phyloP scores from a whole-genome alignment of 768 basidiomycete species.

The Mycena polygramma region DNA sequence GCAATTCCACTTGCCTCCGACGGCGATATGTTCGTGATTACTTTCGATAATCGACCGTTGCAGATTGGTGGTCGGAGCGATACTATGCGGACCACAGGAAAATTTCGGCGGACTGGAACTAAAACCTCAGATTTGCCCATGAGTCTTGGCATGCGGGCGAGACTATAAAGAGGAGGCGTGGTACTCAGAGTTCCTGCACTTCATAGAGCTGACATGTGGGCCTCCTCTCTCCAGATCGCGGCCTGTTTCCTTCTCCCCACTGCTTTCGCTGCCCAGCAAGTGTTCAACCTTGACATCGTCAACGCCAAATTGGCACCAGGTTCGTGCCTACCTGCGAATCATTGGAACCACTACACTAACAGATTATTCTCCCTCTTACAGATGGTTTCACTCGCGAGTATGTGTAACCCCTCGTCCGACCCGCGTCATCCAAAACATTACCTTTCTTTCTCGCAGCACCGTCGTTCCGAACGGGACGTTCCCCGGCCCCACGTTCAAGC shows the following conservation, averaged over 20 bases:
- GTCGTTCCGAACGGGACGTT: neutral
- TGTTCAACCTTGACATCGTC: slow-evolving; percentile 36
- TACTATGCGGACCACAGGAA: neutral
- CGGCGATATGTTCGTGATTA: slow-evolving; percentile 8
- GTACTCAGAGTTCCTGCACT: neutral
- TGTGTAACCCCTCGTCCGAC: too few species aligned
- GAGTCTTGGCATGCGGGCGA: neutral
- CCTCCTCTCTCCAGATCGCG: slow-evolving; percentile 23
- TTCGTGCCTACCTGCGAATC: too few species aligned
- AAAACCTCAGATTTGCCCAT: slow-evolving; percentile 5
- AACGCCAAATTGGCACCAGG: slow-evolving; percentile 13
- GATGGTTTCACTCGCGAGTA: slow-evolving; percentile 33
- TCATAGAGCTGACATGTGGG: slow-evolving; percentile 14
- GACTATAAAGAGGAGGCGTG: neutral
- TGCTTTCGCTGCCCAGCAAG: slow-evolving; percentile 16
- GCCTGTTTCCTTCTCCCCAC: slow-evolving; percentile 19
- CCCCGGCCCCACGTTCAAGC: slow-evolving; percentile 29
- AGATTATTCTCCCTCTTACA: slow-evolving; percentile 19
- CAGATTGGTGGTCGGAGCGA: neutral
- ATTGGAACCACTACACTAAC: too few species aligned
- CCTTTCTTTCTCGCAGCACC: neutral
- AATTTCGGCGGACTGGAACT: too few species aligned
- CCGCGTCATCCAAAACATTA: too few species aligned
- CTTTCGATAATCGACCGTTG: neutral
- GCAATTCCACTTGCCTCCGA: neutral